Evolutionary conservation across 768 basidiomycete species (phyloP), one percentile per base, ranked within the genome.

Genomic region (Tremella mesenterica): DNA sequence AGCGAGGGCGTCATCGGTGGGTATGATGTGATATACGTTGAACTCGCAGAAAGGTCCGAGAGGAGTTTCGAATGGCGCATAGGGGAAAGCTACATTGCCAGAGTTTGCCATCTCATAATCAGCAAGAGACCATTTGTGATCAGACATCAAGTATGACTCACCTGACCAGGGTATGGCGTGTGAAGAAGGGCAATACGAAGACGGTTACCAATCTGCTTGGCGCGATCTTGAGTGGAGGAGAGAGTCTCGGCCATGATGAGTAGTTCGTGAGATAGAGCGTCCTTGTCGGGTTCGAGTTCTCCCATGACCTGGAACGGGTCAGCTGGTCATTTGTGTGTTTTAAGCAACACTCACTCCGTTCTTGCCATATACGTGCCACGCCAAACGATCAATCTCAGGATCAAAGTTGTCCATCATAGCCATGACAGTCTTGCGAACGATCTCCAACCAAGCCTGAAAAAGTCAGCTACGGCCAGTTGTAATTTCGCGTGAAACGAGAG

Each of bases 281-380:
- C 14, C 14, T 18, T 8, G 3, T 25, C 20, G 2, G 50, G 36
- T 31, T 51, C 50, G n/a, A 51, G 36, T 9, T 51, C 34, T 7
- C 18, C 50, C 50, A 51, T 51, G 34, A 51, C 38, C 38, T 41
- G 38, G n/a, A n/a, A 5, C 8, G n/a, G n/a, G 23, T 8, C 38
- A 10, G 10, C 18, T 34, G 38, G 8, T 5, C 38, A 41, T 18
- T 18, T 4, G 4, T 4, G 5, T 5, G 23, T 41, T 14, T 23
- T 23, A 14, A 10, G 12, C 12, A 10, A n/a, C 4, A 41, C 38
- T 41, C 38, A 46, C 51, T 9, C 28, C 51, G 23, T 52, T 44
- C 30, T 52, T 52, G 39, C 51, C 51, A 31, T 52, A 52, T 5
- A 52, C 16, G 4, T 44, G 16, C 51, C 51, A 52, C 8, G 28